phyloP scores from a whole-genome alignment of 1,284 basidiomycete genomes.

The Trichosporon ovoides region DNA sequence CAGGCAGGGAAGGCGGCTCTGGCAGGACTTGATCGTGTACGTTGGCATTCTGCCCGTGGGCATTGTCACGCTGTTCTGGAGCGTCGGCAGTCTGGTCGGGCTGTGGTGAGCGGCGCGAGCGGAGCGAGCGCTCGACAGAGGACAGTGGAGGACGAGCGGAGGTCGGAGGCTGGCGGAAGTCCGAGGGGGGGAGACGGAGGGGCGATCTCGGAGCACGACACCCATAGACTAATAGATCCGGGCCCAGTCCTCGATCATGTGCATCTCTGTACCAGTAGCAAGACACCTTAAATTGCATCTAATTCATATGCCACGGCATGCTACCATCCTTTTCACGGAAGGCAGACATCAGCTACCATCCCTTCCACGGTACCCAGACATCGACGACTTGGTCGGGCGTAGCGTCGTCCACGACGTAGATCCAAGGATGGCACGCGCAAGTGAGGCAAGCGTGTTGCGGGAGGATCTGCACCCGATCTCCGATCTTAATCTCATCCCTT shows the following conservation, averaged over 20 bases:
- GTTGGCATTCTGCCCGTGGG: constrained; percentile 48
- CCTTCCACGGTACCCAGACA: constrained; percentile 86
- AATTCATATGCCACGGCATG: background rate
- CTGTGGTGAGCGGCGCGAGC: constrained; percentile 39
- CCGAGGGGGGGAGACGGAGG: background rate
- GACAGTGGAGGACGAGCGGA: too few species aligned
- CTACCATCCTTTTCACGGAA: too few species aligned
- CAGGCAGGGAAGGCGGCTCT: constrained; percentile 44
- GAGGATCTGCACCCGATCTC: constrained; percentile 50
- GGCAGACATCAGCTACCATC: constrained; percentile 72
- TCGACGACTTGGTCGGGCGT: constrained; percentile 61
- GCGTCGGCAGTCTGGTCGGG: constrained; percentile 40
- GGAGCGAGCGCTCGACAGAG: too few species aligned
- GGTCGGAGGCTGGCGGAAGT: too few species aligned
- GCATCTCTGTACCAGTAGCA: too few species aligned
- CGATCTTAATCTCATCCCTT: constrained; percentile 52
- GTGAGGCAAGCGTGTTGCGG: constrained; percentile 61
- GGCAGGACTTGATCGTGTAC: constrained; percentile 51
- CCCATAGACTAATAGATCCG: background rate
- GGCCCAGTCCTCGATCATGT: too few species aligned
- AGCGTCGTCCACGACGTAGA: constrained; percentile 65
- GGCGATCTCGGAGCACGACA: background rate
- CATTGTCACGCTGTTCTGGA: constrained; percentile 38
- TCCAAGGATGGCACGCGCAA: constrained; percentile 70
- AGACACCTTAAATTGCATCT: too few species aligned